Percentiles rank a stretch among this genome's conserved stretches.
phyloP scores from a whole-genome alignment of 2,329 filamentous ascomycete species.

The Fusarium tanahbumbuense region DNA sequence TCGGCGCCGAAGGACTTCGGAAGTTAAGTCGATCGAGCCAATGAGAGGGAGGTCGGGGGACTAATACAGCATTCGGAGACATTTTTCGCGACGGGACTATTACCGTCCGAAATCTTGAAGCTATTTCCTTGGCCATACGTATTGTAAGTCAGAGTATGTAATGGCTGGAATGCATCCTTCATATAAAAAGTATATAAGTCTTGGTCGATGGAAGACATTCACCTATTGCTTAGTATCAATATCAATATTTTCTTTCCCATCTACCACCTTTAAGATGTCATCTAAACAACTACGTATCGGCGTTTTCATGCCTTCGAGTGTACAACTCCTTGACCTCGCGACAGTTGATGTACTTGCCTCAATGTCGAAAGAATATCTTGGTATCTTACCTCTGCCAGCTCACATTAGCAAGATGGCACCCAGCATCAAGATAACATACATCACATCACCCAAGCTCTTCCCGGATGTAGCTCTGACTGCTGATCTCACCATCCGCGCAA shows the following conservation, averaged over 20 bases:
- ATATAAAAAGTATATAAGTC: constrained; percentile 5
- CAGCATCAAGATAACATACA: constrained; percentile 58
- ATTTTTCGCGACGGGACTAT: not conserved
- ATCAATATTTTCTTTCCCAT: not conserved
- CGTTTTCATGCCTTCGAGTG: constrained; percentile 61
- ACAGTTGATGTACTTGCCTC: constrained; percentile 62
- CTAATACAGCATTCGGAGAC: constrained; percentile 28
- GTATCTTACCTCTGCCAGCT: constrained; percentile 48
- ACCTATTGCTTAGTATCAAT: not conserved
- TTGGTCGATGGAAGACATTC: not conserved
- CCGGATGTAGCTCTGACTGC: constrained; percentile 57
- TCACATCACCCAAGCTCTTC: constrained; percentile 54
- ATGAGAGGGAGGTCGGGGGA: constrained; percentile 26
- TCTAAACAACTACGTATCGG: constrained; percentile 56
- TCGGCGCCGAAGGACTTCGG: constrained; percentile 34
- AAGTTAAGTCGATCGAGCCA: constrained; percentile 37
- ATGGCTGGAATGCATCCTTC: not conserved
- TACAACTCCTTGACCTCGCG: constrained; percentile 63
- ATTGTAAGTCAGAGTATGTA: not conserved
- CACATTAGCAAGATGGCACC: constrained; percentile 57
- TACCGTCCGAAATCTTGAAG: not conserved
- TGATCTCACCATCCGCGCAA: constrained; percentile 52
- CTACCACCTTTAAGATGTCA: constrained; percentile 25
- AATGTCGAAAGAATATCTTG: constrained; percentile 60
- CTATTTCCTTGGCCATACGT: constrained; percentile 21